Evolutionary conservation across 352 stramenopile genomes (phyloP), one percentile per base, ranked within the genome.

Genomic region (Paralagenidium karlingii): DNA sequence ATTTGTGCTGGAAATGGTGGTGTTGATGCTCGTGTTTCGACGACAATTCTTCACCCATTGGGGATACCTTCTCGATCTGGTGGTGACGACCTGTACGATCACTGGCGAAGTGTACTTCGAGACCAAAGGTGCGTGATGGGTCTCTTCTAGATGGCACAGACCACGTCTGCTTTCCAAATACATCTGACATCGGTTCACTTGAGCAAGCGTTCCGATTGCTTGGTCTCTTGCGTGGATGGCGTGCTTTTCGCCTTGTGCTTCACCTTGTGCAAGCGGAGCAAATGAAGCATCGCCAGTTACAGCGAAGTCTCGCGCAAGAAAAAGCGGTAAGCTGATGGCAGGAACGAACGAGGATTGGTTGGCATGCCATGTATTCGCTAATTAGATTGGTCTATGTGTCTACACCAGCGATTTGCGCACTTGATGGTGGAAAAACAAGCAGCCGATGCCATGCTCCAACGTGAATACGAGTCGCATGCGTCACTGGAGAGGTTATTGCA

Each of bases 141-240:
- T 29, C 2, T 22, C 11, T 34, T 8, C 4, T 30, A 9, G 18
- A 34, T 41, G 5, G 30, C 13, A 12, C 12, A n/a, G n/a, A n/a
- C n/a, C n/a, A n/a, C n/a, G 24, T 29, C 19, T 42, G n/a, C 44
- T 34, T 11, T 53, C 5, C 29, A 31, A 10, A 28, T 15, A 8
- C n/a, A n/a, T n/a, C n/a, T n/a, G n/a, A n/a, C n/a, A n/a, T n/a
- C n/a, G n/a, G n/a, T n/a, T n/a, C n/a, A n/a, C n/a, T 51, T 5
- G 13, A 37, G 20, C 16, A 40, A 86, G 69, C 26, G 10, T 24
- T 59, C 15, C 56, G 69, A 9, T 34, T 82, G 19, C 34, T 84
- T 1, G 69, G 69, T 0, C 24, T 80, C 3, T 27, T 87, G 21
- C 64, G 73, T 0, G 24, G 81, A 1, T 87, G 73, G 73, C 54